Base-by-base conservation (phyloP, 1,139 yeast species). In the Kluyveromyces sp. region DNA sequence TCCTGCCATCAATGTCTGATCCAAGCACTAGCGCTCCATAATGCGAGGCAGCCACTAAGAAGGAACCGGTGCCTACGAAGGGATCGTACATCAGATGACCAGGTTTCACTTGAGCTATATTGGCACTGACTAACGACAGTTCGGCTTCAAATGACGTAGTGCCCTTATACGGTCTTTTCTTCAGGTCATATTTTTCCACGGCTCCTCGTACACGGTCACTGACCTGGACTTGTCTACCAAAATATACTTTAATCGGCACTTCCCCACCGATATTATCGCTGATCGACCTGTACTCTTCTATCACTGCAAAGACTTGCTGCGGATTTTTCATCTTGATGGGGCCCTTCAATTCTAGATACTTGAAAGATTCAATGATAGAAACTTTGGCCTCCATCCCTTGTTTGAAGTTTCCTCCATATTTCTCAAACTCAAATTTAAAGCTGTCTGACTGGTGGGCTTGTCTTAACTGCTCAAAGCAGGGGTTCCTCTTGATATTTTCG, bases 141-240 rank as follows among this genome's bases (percentile, higher is more conserved):
- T 83, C 94, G 0, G 96, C 95, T 54, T 92, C 99, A 65, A 92
- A 92, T 9, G 96, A 85, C 0, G 99, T 92, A 12, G 98, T 92
- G 1, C 98, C 98, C 49, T 88, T 89, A 57, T 85, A 88, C 43
- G 79, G 82, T 56, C 99, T 74, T 54, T 81, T 80, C 58, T 81
- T 83, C 52, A 92, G 71, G 59, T 89, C 96, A 55, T 83, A 86
- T 45, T 70, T 75, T 53, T 89, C 97, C 47, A 87, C 70, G 2
- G 80, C 71, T 33, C 75, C 78, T 15, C 66, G 62, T 2, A 74
- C 63, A 55, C 98, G 73, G 29, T 82, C 80, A 51, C 92, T 77
- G 22, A 73, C 60, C 48, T 77, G 77, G 15, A 92, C 69, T 52
- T 76, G 75, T 58, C 95, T 73, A 0, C 95, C 95, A 61, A 92